Evolutionary conservation across 768 basidiomycete species (phyloP).

Genomic region (Erythrobasidium yunnanense): DNA sequence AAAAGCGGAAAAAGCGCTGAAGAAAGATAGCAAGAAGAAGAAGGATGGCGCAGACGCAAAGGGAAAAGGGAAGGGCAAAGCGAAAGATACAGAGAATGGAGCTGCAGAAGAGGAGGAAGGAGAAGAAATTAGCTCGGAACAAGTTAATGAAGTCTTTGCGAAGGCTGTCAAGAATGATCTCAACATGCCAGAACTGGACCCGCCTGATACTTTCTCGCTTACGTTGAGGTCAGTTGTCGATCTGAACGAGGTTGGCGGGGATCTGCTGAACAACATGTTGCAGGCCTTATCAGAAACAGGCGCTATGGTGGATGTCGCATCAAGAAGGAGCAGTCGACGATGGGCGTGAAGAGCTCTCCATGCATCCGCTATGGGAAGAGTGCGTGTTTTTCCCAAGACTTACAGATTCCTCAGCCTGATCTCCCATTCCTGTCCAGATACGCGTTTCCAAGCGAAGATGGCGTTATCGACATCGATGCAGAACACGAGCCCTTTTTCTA

Average conservation of each 20-base stretch:
- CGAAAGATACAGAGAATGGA: neutral
- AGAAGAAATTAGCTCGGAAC: too few relatives aligned
- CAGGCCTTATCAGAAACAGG: slow-evolving; percentile 91
- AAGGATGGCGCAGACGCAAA: neutral
- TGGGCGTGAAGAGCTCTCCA: slow-evolving; percentile 58
- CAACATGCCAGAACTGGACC: slow-evolving; percentile 49
- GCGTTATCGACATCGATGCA: slow-evolving; percentile 64
- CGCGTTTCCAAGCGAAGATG: slow-evolving; percentile 53
- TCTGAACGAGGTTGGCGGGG: too few relatives aligned
- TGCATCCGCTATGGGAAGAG: slow-evolving; percentile 94
- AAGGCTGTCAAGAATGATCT: slow-evolving; percentile 78
- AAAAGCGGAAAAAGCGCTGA: neutral
- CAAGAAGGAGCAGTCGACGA: slow-evolving; percentile 65
- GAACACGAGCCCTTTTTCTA: slow-evolving; percentile 75
- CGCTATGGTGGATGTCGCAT: slow-evolving; percentile 83
- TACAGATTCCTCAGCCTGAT: neutral
- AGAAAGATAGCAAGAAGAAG: neutral
- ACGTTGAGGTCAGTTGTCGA: too few relatives aligned
- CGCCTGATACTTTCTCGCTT: slow-evolving; percentile 45
- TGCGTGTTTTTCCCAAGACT: slow-evolving; percentile 42
- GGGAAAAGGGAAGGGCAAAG: slow-evolving; percentile 5
- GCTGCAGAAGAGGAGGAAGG: slow-evolving; percentile 9
- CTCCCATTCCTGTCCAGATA: slow-evolving; percentile 47
- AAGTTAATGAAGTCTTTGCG: slow-evolving; percentile 14
- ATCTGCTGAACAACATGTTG: too few relatives aligned